phyloP scores from a whole-genome alignment of 2,329 filamentous ascomycete species.

The Claviceps digitariae region DNA sequence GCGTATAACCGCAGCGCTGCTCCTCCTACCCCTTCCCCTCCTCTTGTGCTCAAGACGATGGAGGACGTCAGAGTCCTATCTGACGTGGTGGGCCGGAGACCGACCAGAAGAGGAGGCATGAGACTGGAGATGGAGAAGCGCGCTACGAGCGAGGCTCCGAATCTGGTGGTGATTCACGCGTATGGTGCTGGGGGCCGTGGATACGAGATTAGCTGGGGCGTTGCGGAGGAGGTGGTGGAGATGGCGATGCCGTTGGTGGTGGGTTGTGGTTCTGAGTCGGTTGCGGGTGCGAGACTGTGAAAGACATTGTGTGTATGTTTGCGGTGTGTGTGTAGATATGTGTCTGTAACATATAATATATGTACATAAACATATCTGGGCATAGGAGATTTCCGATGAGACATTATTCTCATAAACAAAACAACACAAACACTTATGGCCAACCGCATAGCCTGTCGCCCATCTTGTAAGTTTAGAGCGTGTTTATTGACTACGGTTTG shows the following conservation, averaged over 20 bases:
- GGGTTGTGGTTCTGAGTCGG: too few species aligned
- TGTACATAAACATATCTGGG: background rate
- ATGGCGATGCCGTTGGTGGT: constrained; percentile 5
- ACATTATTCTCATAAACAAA: background rate
- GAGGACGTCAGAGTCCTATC: too few species aligned
- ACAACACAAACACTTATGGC: too few species aligned
- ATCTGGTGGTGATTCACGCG: constrained; percentile 29
- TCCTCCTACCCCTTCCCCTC: too few species aligned
- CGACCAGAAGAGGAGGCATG: constrained; percentile 31
- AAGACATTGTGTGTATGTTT: too few species aligned
- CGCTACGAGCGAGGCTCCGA: background rate
- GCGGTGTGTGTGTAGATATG: too few species aligned
- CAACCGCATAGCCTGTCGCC: too few species aligned
- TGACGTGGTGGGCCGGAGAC: too few species aligned
- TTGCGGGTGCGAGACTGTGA: background rate
- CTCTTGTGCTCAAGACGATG: too few species aligned
- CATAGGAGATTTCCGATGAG: too few species aligned
- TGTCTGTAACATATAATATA: too few species aligned
- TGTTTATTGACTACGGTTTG: background rate
- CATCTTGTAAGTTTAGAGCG: background rate
- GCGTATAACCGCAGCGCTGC: too few species aligned
- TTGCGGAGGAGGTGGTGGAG: constrained; percentile 33
- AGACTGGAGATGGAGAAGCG: constrained; percentile 37
- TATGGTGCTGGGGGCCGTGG: constrained; percentile 47
- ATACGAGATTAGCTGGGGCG: constrained; percentile 45